phyloP scores from a whole-genome alignment of 1,284 basidiomycete species.

The Trichosporon inkin region DNA sequence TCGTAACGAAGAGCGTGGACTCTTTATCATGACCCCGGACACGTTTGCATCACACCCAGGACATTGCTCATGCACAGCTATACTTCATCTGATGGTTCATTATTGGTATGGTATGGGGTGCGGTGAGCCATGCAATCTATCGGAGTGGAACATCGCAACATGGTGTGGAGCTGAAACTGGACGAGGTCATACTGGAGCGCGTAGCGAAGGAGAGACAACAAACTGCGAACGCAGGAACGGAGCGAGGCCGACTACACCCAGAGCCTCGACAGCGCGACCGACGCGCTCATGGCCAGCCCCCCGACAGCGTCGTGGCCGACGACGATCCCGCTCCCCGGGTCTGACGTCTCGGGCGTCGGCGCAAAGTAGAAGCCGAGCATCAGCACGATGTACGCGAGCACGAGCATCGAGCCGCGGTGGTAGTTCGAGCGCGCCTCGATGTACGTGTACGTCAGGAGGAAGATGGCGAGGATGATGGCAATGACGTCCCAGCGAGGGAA shows the following conservation, averaged over 20 bases:
- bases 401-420: conserved; percentile 86
- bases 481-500: conserved; percentile 99
- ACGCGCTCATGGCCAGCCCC: not conserved
- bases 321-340: not conserved
- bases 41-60: too few relatives aligned
- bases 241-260: not conserved
- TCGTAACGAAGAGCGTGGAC: too few relatives aligned
- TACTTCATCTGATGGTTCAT: too few relatives aligned
- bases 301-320: conserved; percentile 6
- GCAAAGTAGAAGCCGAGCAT: conserved; percentile 75
- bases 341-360: conserved; percentile 38
- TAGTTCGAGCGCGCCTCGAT: conserved; percentile 98
- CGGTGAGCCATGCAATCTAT: too few relatives aligned
- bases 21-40: too few relatives aligned
- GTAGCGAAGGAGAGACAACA: too few relatives aligned
- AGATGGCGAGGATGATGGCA: conserved; percentile 87
- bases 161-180: too few relatives aligned
- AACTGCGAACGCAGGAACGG: not conserved
- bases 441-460: conserved; percentile 97
- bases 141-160: too few relatives aligned
- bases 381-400: conserved; percentile 82
- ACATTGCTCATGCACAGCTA: too few relatives aligned
- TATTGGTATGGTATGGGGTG: too few relatives aligned
- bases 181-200: too few relatives aligned
- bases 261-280: not conserved